Evolutionary conservation across 768 basidiomycete species (phyloP), one percentile per base, ranked within the genome.

Genomic region (Boletus patriciae): DNA sequence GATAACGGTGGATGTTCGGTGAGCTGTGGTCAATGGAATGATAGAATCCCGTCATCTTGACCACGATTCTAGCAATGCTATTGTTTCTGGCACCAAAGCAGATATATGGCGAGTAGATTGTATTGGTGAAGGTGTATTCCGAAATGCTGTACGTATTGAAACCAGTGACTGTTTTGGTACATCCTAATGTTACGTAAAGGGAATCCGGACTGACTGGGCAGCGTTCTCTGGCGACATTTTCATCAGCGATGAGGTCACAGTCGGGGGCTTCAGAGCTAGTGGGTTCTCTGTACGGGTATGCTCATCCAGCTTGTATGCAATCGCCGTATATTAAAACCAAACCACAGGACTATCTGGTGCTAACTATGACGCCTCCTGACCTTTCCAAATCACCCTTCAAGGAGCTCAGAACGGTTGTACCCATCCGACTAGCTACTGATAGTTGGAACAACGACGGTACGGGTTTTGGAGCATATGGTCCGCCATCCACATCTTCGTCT

Each of bases 81-180:
- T 77, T 18, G 62, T 80, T 18, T 62, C 76, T 10, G 80, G 79
- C 1, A 80, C 81, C n/a, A 87, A 84, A 68, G 79, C 85, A 2
- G 84, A 88, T 60, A 89, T 89, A 23, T 90, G 87, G 86, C 75
- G 81, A 54, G 78, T 83, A 2, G 84, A 85, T 59, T 76, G 73
- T 53, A 83, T 88, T 37, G 87, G 87, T 9, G 82, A 84, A 63
- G 87, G 80, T n/a, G 70, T 66, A 12, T 87, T 90, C 63, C 78
- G 68, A 58, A 81, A 80, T 63, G 73, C 75, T 56, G 86, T 87
- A 57, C 31, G 83, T 75, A 21, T 31, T 38, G 44, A 29, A 48
- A 36, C 25, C 4, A 19, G 10, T 7, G 23, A 23, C 23, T 36
- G n/a, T 42, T 31, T 31, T 44, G 29, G 19, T 21, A 15, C 12